Conservation (phyloP, 2,329 filamentous ascomycete species). For the Aspergillus sp. region DNA sequence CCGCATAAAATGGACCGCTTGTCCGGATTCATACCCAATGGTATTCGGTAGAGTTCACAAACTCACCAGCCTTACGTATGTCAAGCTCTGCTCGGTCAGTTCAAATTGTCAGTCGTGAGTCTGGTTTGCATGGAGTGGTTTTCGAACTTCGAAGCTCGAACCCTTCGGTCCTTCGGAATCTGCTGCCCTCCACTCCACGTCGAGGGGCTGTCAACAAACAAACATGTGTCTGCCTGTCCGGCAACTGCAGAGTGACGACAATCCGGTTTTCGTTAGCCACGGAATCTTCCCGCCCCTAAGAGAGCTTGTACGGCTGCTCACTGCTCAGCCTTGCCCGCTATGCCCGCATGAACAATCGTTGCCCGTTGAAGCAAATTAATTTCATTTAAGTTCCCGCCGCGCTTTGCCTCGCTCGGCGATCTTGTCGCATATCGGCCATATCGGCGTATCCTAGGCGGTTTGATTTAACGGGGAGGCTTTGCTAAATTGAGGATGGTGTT, state of each 20-base stretch:
- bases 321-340: conserved; percentile 1
- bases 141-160: too few species aligned
- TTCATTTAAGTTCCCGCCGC: not conserved
- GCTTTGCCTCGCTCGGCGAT: conserved; percentile 3
- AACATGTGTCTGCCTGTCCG: not conserved
- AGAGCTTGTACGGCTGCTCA: conserved; percentile 2
- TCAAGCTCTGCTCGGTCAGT: not conserved
- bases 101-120: too few species aligned
- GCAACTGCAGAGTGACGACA: not conserved
- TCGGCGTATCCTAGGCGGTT: not conserved
- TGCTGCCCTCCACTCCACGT: not conserved
- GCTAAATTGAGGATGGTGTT: not conserved
- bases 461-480: not conserved
- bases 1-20: not conserved
- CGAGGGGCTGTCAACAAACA: not conserved
- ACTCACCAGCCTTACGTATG: not conserved
- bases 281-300: conserved; percentile 12
- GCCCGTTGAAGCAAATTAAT: conserved; percentile 1
- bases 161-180: too few species aligned
- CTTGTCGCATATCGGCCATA: not conserved
- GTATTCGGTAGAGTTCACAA: not conserved
- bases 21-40: not conserved
- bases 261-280: conserved; percentile 2
- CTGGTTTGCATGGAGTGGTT: too few species aligned
- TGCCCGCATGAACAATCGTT: conserved; percentile 6